Evolutionary conservation across 768 basidiomycete species (phyloP), one percentile per base, ranked within the genome.

Genomic region (Lepiota venenata): DNA sequence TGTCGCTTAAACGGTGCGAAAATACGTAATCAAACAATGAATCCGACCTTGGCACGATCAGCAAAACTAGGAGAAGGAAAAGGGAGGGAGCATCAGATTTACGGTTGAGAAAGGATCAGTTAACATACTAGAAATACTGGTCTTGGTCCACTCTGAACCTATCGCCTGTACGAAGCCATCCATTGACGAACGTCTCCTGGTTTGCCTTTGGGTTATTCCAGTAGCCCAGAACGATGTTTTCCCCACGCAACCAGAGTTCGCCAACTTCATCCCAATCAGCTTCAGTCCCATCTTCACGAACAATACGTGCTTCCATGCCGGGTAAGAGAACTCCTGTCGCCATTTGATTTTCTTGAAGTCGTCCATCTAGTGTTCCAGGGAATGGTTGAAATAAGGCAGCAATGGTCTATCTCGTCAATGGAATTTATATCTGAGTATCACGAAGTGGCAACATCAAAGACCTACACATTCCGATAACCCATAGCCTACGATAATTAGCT

Each of bases 121-220:
- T 37, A 2, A 71, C 82, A 35, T 57, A 88, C 87, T 79, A 91
- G 61, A 89, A 81, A 50, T 79, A 75, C 1, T 81, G 82, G 6
- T 82, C 71, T 56, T 73, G 71, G 56, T 87, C 79, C 4, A 80
- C 78, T 39, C 76, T 70, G 62, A 90, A 85, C 47, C 74, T 70
- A 66, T 91, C 90, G 2, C 90, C 89, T 0, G 87, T 91, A 48
- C 72, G 75, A 27, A 92, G 61, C 90, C 89, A 92, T 16, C 88
- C 86, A 47, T 79, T 75, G 14, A 79, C 61, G 61, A 91, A 92
- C 1, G 87, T 84, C 60, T 81, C 80, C 47, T 69, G 68, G 20
- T 80, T 89, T 0, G 87, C 84, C 54, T 78, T 73, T 43, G 81
- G 77, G 62, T 91, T 85, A 40, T 82, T 79, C 80, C 81, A 85